Conservation (phyloP, 768 basidiomycete genomes). For the Phanerochaete sordida region DNA sequence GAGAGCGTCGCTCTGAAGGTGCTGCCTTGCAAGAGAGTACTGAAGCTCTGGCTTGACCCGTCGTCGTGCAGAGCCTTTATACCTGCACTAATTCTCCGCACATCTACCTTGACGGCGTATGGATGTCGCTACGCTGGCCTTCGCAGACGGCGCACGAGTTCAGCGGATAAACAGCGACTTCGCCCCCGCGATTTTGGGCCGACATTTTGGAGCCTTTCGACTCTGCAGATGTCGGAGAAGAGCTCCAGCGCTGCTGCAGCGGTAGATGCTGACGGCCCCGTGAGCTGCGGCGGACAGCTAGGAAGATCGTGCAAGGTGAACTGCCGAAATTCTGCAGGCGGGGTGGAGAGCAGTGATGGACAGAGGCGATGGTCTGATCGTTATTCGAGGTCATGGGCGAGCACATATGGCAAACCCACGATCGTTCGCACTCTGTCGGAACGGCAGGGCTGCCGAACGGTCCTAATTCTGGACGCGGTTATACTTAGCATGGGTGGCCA, state of each 20-base stretch:
- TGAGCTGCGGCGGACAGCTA: neutral
- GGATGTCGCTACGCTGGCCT: neutral
- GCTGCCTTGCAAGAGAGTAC: neutral
- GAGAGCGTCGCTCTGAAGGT: neutral
- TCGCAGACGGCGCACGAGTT: neutral
- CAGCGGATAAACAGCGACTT: constrained; percentile 1
- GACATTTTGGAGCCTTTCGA: neutral
- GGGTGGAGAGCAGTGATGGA: neutral
- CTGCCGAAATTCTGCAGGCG: neutral
- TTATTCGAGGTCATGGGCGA: neutral
- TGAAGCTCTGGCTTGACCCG: neutral
- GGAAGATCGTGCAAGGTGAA: neutral
- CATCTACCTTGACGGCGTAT: neutral
- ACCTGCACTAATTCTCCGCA: neutral
- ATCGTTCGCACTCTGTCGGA: neutral
- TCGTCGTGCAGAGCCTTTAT: neutral
- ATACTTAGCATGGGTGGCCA: neutral
- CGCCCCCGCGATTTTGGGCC: neutral
- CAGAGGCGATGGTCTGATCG: neutral
- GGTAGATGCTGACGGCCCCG: neutral
- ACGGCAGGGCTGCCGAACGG: neutral
- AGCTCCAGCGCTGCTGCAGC: no score
- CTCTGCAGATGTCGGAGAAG: neutral
- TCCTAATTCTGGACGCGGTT: neutral
- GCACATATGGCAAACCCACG: no score